phyloP scores from a whole-genome alignment of 2,329 filamentous ascomycete genomes.

The Emydomyces testavorans region DNA sequence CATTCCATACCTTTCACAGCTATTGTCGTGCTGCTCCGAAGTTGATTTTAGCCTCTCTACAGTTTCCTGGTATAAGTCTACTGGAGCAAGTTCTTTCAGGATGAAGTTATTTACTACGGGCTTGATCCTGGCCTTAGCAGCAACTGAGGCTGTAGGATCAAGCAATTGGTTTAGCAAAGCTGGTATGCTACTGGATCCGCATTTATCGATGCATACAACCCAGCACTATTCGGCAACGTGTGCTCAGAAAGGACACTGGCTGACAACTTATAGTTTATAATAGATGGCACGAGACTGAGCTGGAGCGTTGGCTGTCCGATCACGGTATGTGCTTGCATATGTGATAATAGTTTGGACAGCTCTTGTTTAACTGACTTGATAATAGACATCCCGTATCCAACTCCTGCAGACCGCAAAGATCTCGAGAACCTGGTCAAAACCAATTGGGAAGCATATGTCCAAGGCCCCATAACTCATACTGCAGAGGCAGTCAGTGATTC shows the following conservation, averaged over 20 bases:
- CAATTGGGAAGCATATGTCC: constrained; percentile 72
- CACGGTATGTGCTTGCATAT: constrained; percentile 39
- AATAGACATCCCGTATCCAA: constrained; percentile 69
- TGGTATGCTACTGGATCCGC: too few relatives aligned
- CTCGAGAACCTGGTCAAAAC: constrained; percentile 81
- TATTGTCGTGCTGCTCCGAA: background rate
- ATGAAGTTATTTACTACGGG: constrained; percentile 70
- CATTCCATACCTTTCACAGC: background rate
- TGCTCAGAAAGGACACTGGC: background rate
- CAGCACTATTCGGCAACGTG: background rate
- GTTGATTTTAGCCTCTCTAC: background rate
- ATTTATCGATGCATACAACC: too few relatives aligned
- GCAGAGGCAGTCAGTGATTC: constrained; percentile 64
- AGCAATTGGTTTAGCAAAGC: constrained; percentile 79
- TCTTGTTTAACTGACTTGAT: background rate
- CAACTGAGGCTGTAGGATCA: constrained; percentile 53
- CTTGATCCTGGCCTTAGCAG: constrained; percentile 60
- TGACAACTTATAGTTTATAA: constrained; percentile 61
- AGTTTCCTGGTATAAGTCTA: background rate
- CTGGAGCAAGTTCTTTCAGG: background rate
- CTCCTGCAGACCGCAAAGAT: constrained; percentile 80
- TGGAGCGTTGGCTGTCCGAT: constrained; percentile 92
- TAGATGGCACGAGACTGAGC: constrained; percentile 96
- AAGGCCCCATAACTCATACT: constrained; percentile 63
- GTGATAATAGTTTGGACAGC: background rate